A percentile compares a stretch with the other conserved stretches of the same genome.
These are phyloP conservation scores for Penicillium daleae DNA, from an alignment of 495 filamentous ascomycete genomes.

Conservation along the genomic window DNA sequence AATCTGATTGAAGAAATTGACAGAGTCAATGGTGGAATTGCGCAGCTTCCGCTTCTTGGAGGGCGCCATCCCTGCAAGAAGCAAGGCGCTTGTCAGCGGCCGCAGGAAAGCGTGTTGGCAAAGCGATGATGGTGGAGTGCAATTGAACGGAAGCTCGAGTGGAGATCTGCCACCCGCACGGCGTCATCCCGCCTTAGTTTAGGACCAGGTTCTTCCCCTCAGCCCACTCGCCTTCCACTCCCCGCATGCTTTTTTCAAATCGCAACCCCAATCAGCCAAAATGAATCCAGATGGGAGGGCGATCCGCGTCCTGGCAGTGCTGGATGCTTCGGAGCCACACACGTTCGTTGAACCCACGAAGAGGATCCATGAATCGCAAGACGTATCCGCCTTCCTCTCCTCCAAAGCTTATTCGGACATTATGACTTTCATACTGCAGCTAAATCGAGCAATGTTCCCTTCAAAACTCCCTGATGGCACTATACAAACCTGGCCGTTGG, in stretches of 20 bases:
- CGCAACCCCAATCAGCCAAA: conserved; percentile 8
- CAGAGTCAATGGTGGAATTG: conserved; percentile 1
- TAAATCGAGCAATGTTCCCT: conserved; percentile 88
- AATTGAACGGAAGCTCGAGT: conserved; percentile 15
- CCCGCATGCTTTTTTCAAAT: not conserved
- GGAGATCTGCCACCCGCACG: conserved; percentile 11
- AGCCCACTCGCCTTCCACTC: not conserved
- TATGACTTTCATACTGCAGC: conserved; percentile 81
- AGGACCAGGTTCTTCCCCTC: conserved; percentile 3
- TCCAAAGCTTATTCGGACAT: conserved; percentile 86
- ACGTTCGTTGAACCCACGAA: conserved; percentile 56
- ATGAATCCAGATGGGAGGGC: conserved; percentile 32
- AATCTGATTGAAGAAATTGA: conserved; percentile 10
- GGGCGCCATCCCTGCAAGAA: conserved; percentile 11
- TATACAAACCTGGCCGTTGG: conserved; percentile 58
- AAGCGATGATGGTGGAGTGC: conserved; percentile 10
- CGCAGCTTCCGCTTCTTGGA: conserved; percentile 10
- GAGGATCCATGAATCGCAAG: conserved; percentile 76
- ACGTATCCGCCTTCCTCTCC: conserved; percentile 75
- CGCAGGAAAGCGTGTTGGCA: not conserved
- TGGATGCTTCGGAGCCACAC: conserved; percentile 37
- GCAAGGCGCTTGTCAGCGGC: conserved; percentile 6
- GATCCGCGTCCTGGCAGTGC: conserved; percentile 34
- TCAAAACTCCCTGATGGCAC: conserved; percentile 43
- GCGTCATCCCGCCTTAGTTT: conserved; percentile 21